These are phyloP conservation scores for Globisporangium splendens DNA, from an alignment of 352 stramenopile genomes.

Conservation along the genomic window DNA sequence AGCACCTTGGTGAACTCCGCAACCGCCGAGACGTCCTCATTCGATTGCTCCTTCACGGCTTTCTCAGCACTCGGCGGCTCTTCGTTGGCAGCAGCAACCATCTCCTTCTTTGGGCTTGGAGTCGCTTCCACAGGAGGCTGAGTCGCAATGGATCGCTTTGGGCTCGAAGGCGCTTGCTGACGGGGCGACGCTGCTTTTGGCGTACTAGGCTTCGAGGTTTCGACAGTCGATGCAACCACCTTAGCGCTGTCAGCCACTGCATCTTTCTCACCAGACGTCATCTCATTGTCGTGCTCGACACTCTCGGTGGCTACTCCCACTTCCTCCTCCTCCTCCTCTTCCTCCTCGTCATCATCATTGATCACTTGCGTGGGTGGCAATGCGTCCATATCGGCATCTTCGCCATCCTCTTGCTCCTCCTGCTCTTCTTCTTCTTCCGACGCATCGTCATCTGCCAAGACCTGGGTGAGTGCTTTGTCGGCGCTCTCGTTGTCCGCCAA, in stretches of 20 bases:
- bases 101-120: slow-evolving; percentile 3
- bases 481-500: slow-evolving; percentile 13
- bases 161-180: background rate
- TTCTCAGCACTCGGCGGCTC: background rate
- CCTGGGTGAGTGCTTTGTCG: background rate
- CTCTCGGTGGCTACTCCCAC: background rate
- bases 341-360: slow-evolving; percentile 8
- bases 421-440: slow-evolving; percentile 11
- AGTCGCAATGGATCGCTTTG: background rate
- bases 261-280: background rate
- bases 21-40: slow-evolving; percentile 22
- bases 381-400: slow-evolving; percentile 9
- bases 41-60: slow-evolving; percentile 13
- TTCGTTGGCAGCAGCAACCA: background rate
- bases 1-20: slow-evolving; percentile 50
- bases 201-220: background rate
- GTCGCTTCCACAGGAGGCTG: background rate
- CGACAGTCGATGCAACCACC: background rate
- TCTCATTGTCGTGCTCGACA: background rate
- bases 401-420: slow-evolving; percentile 20
- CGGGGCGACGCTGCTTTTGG: slow-evolving; percentile 1
- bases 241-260: background rate
- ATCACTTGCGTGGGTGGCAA: slow-evolving; percentile 9
- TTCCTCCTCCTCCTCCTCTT: slow-evolving; percentile 6
- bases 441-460: background rate